Evolutionary conservation across 2,329 filamentous ascomycete species (phyloP).

Genomic region (Ceratocystis huliohia): DNA sequence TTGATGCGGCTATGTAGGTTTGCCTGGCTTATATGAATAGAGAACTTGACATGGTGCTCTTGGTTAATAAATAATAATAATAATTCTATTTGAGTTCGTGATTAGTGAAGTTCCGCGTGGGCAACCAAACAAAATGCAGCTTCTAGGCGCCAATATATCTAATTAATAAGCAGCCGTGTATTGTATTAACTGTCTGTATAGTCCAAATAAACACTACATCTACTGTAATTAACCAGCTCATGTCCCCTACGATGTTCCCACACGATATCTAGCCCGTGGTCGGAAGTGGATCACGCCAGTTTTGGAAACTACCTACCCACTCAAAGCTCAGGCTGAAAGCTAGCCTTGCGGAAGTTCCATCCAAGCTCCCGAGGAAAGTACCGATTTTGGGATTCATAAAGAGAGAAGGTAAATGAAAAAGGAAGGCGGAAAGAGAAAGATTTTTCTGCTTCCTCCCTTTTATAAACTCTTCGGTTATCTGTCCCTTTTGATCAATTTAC

Average conservation of each 20-base stretch:
- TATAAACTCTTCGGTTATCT: not conserved
- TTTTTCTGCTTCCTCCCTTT: not conserved
- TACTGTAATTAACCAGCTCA: no score
- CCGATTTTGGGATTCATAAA: conserved; percentile 3
- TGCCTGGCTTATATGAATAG: not conserved
- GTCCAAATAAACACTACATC: no score
- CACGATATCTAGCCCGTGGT: not conserved
- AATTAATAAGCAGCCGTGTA: no score
- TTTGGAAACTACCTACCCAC: not conserved
- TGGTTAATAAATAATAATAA: no score
- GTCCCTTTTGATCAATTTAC: not conserved
- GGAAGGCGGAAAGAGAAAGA: not conserved
- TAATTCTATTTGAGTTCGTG: no score
- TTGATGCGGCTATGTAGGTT: not conserved
- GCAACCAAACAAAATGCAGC: no score
- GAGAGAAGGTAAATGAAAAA: not conserved
- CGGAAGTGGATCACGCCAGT: conserved; percentile 7
- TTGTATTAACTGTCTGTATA: no score
- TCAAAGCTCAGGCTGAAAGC: not conserved
- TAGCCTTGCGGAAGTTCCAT: not conserved
- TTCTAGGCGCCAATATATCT: no score
- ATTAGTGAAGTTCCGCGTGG: no score
- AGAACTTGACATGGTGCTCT: no score
- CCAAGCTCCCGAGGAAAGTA: not conserved
- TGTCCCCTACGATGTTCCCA: not conserved